Conservation (phyloP, 1,284 basidiomycete genomes). For the Golubevia sp. region DNA sequence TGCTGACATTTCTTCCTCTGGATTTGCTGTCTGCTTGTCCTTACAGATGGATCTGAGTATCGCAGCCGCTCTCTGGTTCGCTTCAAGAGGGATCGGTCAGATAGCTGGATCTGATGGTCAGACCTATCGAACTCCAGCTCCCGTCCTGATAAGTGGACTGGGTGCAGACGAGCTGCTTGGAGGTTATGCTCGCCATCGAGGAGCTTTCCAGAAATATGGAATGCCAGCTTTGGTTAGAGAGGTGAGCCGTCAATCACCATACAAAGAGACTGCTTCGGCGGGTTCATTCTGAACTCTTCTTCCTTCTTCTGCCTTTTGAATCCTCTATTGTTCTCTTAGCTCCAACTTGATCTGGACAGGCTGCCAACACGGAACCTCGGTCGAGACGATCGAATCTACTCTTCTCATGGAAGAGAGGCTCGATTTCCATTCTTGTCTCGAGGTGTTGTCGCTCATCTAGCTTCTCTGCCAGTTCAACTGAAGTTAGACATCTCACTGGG, state of each 20-base stretch:
- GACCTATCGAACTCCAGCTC: constrained; percentile 74
- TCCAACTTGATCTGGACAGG: constrained; percentile 89
- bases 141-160: constrained; percentile 85
- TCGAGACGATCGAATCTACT: constrained; percentile 88
- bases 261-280: not conserved
- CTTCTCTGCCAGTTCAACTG: constrained; percentile 73
- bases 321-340: constrained; percentile 63
- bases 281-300: not conserved
- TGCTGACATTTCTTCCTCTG: too few species aligned
- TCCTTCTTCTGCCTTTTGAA: constrained; percentile 8
- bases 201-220: constrained; percentile 67
- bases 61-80: constrained; percentile 89
- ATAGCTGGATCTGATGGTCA: constrained; percentile 1
- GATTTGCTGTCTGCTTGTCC: not conserved
- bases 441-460: constrained; percentile 63
- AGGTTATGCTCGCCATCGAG: constrained; percentile 87
- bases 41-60: constrained; percentile 71
- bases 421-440: constrained; percentile 50
- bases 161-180: constrained; percentile 95
- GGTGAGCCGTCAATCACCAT: constrained; percentile 64
- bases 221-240: constrained; percentile 73
- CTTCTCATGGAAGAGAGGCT: constrained; percentile 84
- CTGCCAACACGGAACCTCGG: constrained; percentile 88
- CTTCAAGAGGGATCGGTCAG: constrained; percentile 75
- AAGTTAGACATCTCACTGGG: constrained; percentile 74